Evolutionary conservation across 257 asterid species (phyloP), one percentile per base, ranked within the genome.

Genomic region (Penstemon barbatus): DNA sequence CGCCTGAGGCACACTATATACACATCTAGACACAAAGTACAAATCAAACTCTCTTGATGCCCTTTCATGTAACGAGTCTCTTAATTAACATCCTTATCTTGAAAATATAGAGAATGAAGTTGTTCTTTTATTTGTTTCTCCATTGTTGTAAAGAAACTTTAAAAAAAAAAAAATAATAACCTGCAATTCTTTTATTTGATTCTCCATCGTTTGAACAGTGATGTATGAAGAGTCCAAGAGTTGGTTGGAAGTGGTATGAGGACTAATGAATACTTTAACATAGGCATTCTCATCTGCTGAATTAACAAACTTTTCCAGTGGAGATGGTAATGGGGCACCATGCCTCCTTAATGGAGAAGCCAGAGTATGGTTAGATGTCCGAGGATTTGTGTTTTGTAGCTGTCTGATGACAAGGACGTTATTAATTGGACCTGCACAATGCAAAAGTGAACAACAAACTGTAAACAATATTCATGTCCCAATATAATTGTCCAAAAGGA

Each of bases 141-240:
- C 33, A 25, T 25, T 25, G 33, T 25, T 1, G 33, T 1, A 25
- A 25, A 44, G 44, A 48, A 6, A 65, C 40, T 52, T 6, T 7
- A 36, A 45, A 51, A 15, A 15, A 15, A 15, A 33, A 11, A 48
- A 67, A 77, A 69, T 57, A 69, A 13, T 50, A 11, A 93, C 99
- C 96, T 89, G 91, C 43, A 87, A 82, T 78, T 88, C 96, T 84
- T 77, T 72, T 70, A 93, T 88, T 73, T 84, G 97, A 46, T 85
- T 86, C 71, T 83, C 90, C 90, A 88, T 86, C 39, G 91, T 66
- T 63, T 79, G 95, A 63, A 72, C 64, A 63, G 85, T 81, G 69
- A 78, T 57, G 54, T 85, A 85, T 42, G 82, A 71, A 57, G 83
- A n/a, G 73, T 84, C 87, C 18, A 59, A 46, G 67, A 42, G 73